A percentile compares a stretch with the other conserved stretches of the same genome.
phyloP scores from a whole-genome alignment of 2,329 filamentous ascomycete genomes.

The Samsoniella hepiali region DNA sequence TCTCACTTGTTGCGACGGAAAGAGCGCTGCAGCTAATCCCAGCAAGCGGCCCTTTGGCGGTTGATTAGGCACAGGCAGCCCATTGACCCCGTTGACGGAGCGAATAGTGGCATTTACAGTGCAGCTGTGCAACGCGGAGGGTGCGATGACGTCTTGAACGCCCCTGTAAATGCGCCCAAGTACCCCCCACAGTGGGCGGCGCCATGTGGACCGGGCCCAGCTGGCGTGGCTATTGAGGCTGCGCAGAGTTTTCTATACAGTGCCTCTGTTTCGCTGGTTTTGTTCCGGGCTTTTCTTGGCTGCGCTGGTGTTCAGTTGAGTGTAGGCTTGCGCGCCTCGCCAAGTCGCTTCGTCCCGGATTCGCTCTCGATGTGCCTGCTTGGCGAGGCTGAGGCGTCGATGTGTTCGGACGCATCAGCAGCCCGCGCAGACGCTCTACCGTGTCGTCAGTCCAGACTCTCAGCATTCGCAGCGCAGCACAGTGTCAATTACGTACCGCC shows the following conservation, averaged over 20 bases:
- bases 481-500: background rate
- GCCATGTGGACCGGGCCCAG: conserved; percentile 12
- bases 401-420: background rate
- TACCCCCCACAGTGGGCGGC: conserved; percentile 16
- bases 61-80: background rate
- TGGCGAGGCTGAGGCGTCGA: background rate
- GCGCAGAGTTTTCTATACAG: conserved; percentile 13
- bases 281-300: conserved; percentile 9
- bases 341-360: conserved; percentile 16
- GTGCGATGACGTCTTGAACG: conserved; percentile 16
- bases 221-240: conserved; percentile 8
- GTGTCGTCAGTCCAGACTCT: background rate
- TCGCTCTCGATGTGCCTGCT: conserved; percentile 1
- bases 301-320: background rate
- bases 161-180: conserved; percentile 8
- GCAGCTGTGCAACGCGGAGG: background rate
- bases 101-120: conserved; percentile 1
- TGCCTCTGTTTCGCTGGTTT: conserved; percentile 8
- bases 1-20: background rate
- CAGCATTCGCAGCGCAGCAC: background rate
- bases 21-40: background rate
- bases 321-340: background rate
- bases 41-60: conserved; percentile 11
- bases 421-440: background rate
- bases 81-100: background rate